Percentiles rank a stretch among this genome's conserved stretches.
phyloP scores from a whole-genome alignment of 2,329 filamentous ascomycete species.

The Nakataea oryzae region DNA sequence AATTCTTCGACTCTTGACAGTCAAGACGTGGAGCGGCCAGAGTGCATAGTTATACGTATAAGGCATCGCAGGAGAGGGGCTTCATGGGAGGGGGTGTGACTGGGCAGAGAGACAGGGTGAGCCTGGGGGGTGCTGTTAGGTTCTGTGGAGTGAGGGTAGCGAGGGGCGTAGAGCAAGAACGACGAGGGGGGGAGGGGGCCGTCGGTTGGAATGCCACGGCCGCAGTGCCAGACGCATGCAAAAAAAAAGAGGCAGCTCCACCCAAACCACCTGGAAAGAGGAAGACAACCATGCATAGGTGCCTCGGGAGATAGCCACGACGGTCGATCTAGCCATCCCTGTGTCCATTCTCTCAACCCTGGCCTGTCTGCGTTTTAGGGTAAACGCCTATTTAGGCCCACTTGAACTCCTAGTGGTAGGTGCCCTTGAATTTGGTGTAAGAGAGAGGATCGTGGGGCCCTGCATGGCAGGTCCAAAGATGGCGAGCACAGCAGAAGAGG shows the following conservation, averaged over 20 bases:
- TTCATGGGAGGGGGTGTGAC: neutral
- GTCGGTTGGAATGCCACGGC: neutral
- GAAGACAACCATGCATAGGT: neutral
- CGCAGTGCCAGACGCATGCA: neutral
- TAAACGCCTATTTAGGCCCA: neutral
- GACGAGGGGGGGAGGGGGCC: neutral
- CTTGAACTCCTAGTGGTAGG: neutral
- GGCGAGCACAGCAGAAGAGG: neutral
- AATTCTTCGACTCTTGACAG: neutral
- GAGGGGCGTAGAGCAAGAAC: neutral
- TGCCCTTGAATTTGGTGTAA: neutral
- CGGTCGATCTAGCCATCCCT: neutral
- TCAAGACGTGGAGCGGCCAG: neutral
- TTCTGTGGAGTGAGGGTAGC: too few relatives aligned
- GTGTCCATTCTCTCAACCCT: neutral
- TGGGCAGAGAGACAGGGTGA: neutral
- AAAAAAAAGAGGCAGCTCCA: neutral
- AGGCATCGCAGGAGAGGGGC: neutral
- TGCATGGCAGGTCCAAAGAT: neutral
- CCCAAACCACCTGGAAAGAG: conserved; percentile 1
- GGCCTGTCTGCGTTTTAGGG: neutral
- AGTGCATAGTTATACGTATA: neutral
- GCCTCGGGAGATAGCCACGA: neutral
- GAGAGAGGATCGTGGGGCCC: neutral
- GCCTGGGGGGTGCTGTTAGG: neutral